A percentile compares a stretch with the other conserved stretches of the same genome.
These are phyloP conservation scores for Parietichytrium sp. DNA, from an alignment of 108 stramenopile genomes.

Conservation along the genomic window DNA sequence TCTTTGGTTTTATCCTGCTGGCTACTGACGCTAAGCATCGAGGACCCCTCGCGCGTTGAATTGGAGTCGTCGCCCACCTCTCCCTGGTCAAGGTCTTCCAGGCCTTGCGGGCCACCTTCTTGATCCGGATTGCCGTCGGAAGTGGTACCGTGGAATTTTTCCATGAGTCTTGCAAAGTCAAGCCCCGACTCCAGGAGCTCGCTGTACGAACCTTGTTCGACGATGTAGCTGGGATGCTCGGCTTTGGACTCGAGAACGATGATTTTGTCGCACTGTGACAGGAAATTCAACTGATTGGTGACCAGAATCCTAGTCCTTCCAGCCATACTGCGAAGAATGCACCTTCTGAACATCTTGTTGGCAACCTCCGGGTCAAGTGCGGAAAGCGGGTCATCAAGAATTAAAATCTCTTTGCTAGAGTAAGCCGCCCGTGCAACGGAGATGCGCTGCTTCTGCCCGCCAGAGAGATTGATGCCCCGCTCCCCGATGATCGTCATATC, in stretches of 20 bases:
- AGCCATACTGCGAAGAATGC: slow-evolving; percentile 71
- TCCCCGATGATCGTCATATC: slow-evolving; percentile 93
- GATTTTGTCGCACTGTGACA: neutral
- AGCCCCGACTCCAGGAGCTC: too few species aligned
- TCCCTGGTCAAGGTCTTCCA: too few species aligned
- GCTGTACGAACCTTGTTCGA: slow-evolving; percentile 12
- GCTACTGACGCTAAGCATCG: too few species aligned
- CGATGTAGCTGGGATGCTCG: slow-evolving; percentile 1
- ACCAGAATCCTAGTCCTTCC: slow-evolving; percentile 36
- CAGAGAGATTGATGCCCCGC: slow-evolving; percentile 83
- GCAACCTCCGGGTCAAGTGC: slow-evolving; percentile 93
- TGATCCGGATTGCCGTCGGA: too few species aligned
- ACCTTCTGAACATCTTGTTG: slow-evolving; percentile 77
- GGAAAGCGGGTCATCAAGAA: slow-evolving; percentile 87
- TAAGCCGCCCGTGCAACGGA: slow-evolving; percentile 88
- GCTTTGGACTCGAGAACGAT: neutral
- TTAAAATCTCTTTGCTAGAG: slow-evolving; percentile 72
- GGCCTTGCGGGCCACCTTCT: too few species aligned
- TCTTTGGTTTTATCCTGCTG: too few species aligned
- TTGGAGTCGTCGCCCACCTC: too few species aligned
- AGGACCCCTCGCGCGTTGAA: too few species aligned
- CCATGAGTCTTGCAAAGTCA: too few species aligned
- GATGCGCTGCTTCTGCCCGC: slow-evolving; percentile 88
- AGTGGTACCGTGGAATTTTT: too few species aligned
- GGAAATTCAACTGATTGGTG: neutral